A percentile compares a stretch with the other conserved stretches of the same genome.
Conservation (phyloP, 495 filamentous ascomycete species). For the Penicillium atrosanguineum region DNA sequence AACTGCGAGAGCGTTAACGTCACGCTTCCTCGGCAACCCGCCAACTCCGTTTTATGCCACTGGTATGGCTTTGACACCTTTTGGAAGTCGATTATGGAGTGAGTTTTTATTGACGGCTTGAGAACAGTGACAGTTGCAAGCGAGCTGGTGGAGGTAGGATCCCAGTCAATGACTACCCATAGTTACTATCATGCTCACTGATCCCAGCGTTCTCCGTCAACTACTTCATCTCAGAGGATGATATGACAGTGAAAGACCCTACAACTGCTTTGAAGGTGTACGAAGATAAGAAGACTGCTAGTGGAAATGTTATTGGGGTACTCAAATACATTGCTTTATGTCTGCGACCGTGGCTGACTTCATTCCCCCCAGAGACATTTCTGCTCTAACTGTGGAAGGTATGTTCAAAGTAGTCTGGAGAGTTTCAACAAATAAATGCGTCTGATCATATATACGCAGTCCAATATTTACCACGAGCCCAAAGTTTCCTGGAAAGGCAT, state of each 20-base stretch:
- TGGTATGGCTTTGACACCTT: conserved; percentile 15
- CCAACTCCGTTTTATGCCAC: conserved; percentile 20
- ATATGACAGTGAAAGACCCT: conserved; percentile 22
- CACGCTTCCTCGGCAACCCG: conserved; percentile 24
- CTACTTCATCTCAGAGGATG: conserved; percentile 18
- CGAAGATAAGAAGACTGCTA: conserved; percentile 16
- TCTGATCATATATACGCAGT: conserved; percentile 2
- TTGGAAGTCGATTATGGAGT: not conserved
- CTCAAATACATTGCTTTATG: not conserved
- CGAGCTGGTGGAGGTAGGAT: conserved; percentile 20
- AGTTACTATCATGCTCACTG: not conserved
- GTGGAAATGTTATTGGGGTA: conserved; percentile 19
- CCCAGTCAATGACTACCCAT: not conserved
- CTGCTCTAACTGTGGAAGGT: conserved; percentile 33
- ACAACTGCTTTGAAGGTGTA: conserved; percentile 9
- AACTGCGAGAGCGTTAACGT: conserved; percentile 28
- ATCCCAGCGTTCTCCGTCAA: conserved; percentile 28
- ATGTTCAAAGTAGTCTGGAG: not conserved
- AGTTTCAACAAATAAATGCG: not conserved
- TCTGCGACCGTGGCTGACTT: conserved; percentile 1
- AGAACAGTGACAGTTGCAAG: conserved; percentile 21
- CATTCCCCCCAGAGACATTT: conserved; percentile 20
- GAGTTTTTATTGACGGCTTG: not conserved
- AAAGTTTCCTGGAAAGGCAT: conserved; percentile 17
- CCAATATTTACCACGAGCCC: conserved; percentile 18